These are phyloP conservation scores for Mariannaea elegans DNA, from an alignment of 2,329 filamentous ascomycete genomes.

Conservation along the genomic window DNA sequence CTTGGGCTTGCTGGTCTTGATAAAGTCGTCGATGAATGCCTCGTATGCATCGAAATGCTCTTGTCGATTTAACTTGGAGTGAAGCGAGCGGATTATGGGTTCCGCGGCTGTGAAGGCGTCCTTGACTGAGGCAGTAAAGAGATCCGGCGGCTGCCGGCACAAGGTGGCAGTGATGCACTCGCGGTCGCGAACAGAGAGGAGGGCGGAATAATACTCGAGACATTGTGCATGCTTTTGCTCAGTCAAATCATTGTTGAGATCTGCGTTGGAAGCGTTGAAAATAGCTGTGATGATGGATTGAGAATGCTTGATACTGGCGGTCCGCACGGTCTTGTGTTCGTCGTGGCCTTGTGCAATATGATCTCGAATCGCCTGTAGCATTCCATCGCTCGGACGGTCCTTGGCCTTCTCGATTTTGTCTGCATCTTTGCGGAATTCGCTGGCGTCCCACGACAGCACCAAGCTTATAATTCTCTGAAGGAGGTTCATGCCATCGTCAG, in stretches of 20 bases:
- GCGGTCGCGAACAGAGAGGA: slow-evolving; percentile 78
- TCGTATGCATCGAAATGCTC: slow-evolving; percentile 74
- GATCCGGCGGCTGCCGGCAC: slow-evolving; percentile 75
- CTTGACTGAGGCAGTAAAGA: slow-evolving; percentile 73
- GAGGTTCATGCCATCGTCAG: slow-evolving; percentile 83
- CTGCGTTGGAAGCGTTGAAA: slow-evolving; percentile 62
- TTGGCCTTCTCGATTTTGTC: slow-evolving; percentile 72
- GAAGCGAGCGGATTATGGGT: slow-evolving; percentile 76
- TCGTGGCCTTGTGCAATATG: slow-evolving; percentile 62
- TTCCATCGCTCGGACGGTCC: slow-evolving; percentile 64
- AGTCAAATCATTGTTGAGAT: slow-evolving; percentile 57
- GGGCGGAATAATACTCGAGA: slow-evolving; percentile 74
- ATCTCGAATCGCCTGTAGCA: slow-evolving; percentile 67
- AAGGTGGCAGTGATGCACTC: slow-evolving; percentile 73
- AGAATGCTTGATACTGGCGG: slow-evolving; percentile 58
- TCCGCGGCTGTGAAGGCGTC: slow-evolving; percentile 75
- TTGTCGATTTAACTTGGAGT: slow-evolving; percentile 75
- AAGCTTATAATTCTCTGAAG: slow-evolving; percentile 80
- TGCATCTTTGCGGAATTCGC: slow-evolving; percentile 72
- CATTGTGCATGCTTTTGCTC: slow-evolving; percentile 70
- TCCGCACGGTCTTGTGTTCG: slow-evolving; percentile 67
- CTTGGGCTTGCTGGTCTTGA: slow-evolving; percentile 64
- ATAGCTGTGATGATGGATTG: slow-evolving; percentile 74
- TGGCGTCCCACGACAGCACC: slow-evolving; percentile 76
- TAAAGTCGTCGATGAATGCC: slow-evolving; percentile 75